Evolutionary conservation across 345 rosid species (phyloP), one percentile per base, ranked within the genome.

Genomic region (Bretschneidera sinensis): DNA sequence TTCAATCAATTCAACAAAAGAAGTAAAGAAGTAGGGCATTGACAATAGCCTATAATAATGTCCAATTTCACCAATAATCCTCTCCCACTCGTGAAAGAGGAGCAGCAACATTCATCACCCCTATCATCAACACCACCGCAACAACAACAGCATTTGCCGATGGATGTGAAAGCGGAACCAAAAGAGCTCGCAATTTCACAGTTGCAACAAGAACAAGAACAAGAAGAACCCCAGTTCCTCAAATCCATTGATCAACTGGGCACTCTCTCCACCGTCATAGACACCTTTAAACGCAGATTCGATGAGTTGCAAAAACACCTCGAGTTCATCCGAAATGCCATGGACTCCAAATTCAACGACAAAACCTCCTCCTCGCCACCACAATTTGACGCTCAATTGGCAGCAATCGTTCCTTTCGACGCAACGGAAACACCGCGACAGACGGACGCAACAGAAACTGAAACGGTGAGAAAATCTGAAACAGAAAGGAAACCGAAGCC

Each of bases 251-350:
- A 68, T 18, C 73, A 71, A 11, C 74, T 85, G 21, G 43, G 33
- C 35, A 51, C 61, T 43, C 71, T 85, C 43, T 67, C 87, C 18
- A 17, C 79, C 21, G 77, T 79, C 20, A 64, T 83, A 9, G 52
- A 64, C 33, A 60, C 65, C 48, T 87, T 90, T 73, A 63, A 72
- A 34, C 66, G 66, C 65, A 55, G 79, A 54, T 77, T 66, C 67
- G 79, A 77, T 21, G 97, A 85, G 18, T 58, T 87, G 19, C 73
- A 64, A 17, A 67, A 72, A 5, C 95, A 87, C 60, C 74, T 87
- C 48, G 76, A 77, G 60, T 76, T 73, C 73, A 72, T 82, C 61
- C 61, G 35, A 20, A 60, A 24, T 54, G 72, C 81, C 21, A 74
- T 89, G 39, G 84, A 82, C 7, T 39, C 79, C 55, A 59, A 68